These are phyloP conservation scores for Astragalus membranaceus DNA, from an alignment of 306 rosid species.

Conservation along the genomic window DNA sequence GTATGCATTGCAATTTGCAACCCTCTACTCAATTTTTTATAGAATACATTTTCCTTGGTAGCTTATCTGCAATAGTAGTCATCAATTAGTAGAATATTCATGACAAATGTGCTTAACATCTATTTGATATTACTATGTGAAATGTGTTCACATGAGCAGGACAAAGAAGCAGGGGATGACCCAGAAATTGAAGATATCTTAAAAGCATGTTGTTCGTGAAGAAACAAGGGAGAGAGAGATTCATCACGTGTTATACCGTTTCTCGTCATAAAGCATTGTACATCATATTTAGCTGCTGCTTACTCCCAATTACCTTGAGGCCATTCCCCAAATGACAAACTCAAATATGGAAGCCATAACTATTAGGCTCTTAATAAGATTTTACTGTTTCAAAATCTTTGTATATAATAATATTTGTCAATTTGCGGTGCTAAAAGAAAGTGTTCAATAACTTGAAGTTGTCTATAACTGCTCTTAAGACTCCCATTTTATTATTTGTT, in stretches of 20 bases:
- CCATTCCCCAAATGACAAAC: background rate
- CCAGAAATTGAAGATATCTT: slow-evolving; percentile 76
- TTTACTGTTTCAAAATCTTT: background rate
- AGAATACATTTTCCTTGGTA: background rate
- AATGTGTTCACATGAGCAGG: slow-evolving; percentile 37
- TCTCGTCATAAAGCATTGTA: background rate
- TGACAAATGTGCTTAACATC: background rate
- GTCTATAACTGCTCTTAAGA: background rate
- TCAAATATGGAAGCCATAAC: background rate
- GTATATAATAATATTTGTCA: background rate
- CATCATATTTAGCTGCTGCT: slow-evolving; percentile 15
- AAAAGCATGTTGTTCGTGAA: slow-evolving; percentile 64
- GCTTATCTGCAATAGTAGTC: background rate
- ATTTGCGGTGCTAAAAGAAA: background rate
- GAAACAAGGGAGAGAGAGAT: background rate
- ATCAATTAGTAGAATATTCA: background rate
- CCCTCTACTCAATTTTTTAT: background rate
- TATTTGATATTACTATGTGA: background rate
- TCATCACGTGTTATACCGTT: background rate
- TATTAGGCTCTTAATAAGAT: background rate
- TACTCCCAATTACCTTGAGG: too few species aligned
- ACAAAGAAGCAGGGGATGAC: slow-evolving; percentile 95
- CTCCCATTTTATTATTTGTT: background rate
- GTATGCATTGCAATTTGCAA: slow-evolving; percentile 24
- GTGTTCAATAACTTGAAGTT: background rate